Base-by-base conservation (phyloP, 306 rosid genomes). In the Trifolium pratense region DNA sequence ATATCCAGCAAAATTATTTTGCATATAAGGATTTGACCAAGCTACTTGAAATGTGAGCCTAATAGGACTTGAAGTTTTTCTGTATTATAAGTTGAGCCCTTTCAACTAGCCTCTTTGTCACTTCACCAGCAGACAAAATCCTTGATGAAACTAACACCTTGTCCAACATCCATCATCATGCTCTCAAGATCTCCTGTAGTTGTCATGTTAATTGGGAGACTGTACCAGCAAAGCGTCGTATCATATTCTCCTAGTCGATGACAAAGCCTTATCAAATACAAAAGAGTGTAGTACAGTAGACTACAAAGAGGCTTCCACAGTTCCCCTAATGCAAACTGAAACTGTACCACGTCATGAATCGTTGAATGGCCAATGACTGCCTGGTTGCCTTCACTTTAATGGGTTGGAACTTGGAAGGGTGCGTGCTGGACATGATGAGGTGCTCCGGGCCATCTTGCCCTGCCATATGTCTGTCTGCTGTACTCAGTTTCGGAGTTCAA, bases 81-180 rank as follows among this genome's bases (percentile, higher is more conserved):
- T 73, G 79, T 29, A 89, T 91, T 49, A 82, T 70, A 83, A 74
- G 83, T 59, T 86, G 89, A 53, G 97, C 93, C 12, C 84, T 96
- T 79, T 93, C 86, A 68, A 93, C 93, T 14, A 91, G 80, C 75
- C 78, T 76, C 83, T 65, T 84, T 6, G 87, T 84, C 32, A 92
- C 98, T 78, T 87, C 89, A 60, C 68, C 84, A 15, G 98, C 98
- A 37, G 91, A 82, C 66, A 85, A 49, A 34, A 90, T 87, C 92
- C 81, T 82, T 85, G 52, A 90, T 83, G 36, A 90, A 94, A 55
- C 87, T 89, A 39, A 87, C 96, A 61, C 92, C 84, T 82, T 88
- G 49, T 6, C 95, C 95, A n/a, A 89, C 95, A 87, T 85, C 88
- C 96, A 92, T 71, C 2, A 70, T 90, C 98, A 92, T 92, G 85